Base-by-base conservation (phyloP, 2,329 filamentous ascomycete genomes). In the Plenodomus biglobosus region DNA sequence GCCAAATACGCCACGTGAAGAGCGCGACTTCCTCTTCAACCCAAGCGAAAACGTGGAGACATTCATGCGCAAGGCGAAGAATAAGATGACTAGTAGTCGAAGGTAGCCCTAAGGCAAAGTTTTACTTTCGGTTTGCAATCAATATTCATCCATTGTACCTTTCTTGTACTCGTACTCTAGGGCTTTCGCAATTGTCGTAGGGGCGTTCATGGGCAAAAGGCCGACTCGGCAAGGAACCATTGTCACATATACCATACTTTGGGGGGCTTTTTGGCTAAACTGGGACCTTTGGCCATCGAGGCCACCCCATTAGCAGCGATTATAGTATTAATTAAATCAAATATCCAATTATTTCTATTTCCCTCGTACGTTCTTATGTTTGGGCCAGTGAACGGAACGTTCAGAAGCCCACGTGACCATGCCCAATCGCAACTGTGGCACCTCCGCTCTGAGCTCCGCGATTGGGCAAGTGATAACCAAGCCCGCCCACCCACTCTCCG, bases 1-100 rank as follows among this genome's bases (percentile, higher is more conserved):
- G 16, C 46, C 53, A 18, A 40, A 34, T 16, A 52, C 49, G 32
- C 53, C 61, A 30, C 47, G 46, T 16, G 41, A 53, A 15, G 52
- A 61, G 43, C 46, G 42, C 19, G 54, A 67, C 42, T 62, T 64
- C 24, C 40, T 66, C 8, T 69, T 69, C 44, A 66, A 66, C 49
- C 44, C 39, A 1, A 32, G 44, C 3, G 65, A 69, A 38, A 51
- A 61, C 37, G 65, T 62, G 42, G 63, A 65, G 5, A 46, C 59
- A 19, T 69, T 69, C 22, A 47, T 66, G 39, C 48, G 42, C 16
- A 66, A 55, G 48, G 39, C 58, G 13, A 54, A 56, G 32, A 32
- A 32, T 15, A 32, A 32, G 27, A 32, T 32, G 3, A 32, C 27
- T 32, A 32, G 27, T 32, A 32, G 27, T 32, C 27, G 13, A 32